Evolutionary conservation across 106 monocot species (phyloP).

Genomic region (Platanthera guangdongensis): DNA sequence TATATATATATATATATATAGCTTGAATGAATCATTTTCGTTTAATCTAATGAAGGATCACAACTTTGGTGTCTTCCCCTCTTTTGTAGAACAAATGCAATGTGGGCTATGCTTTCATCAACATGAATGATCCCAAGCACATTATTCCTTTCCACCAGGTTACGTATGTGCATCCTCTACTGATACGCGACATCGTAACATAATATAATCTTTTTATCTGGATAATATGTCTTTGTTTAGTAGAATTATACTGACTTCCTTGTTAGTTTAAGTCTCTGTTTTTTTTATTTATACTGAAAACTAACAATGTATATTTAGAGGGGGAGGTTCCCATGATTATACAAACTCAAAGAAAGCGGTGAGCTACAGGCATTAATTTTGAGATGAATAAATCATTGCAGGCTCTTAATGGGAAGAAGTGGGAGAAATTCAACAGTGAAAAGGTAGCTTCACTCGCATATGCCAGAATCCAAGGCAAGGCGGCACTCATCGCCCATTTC

Average conservation of each 20-base stretch:
- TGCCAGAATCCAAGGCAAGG: slow-evolving; percentile 73
- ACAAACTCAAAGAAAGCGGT: too few relatives aligned
- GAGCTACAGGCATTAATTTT: too few relatives aligned
- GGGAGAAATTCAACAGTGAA: slow-evolving; percentile 88
- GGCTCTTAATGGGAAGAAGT: slow-evolving; percentile 80
- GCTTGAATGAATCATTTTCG: not conserved
- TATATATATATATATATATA: too few relatives aligned
- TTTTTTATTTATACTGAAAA: not conserved
- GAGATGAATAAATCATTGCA: slow-evolving; percentile 10
- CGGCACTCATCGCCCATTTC: slow-evolving; percentile 69
- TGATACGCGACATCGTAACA: too few relatives aligned
- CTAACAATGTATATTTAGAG: slow-evolving; percentile 1
- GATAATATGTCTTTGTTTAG: too few relatives aligned
- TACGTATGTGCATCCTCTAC: not conserved
- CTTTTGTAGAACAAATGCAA: slow-evolving; percentile 88
- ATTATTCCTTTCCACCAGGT: slow-evolving; percentile 64
- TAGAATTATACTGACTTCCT: too few relatives aligned
- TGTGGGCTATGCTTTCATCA: slow-evolving; percentile 98
- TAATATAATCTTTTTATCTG: too few relatives aligned
- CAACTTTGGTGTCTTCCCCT: slow-evolving; percentile 5
- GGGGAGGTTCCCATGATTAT: not conserved
- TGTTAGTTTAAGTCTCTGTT: too few relatives aligned
- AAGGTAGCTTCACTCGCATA: slow-evolving; percentile 82
- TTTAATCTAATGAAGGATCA: not conserved
- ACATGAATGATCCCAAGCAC: slow-evolving; percentile 60